Conservation (phyloP, 495 filamentous ascomycete genomes). For the Penicillium verhagenii region DNA sequence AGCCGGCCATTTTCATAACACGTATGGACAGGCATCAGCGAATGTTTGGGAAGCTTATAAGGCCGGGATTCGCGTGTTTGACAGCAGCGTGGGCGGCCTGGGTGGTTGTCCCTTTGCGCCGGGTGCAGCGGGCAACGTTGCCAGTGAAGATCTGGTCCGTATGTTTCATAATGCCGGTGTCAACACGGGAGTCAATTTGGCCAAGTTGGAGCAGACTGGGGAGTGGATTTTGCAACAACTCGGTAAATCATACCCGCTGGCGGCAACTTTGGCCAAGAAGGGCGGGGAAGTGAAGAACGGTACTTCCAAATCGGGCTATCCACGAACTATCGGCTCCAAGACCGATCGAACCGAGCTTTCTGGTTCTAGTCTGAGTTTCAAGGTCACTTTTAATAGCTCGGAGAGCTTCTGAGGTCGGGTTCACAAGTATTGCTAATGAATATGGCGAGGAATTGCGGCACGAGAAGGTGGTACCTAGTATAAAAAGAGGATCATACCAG, state of each 20-base stretch:
- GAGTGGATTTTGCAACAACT: conserved; percentile 40
- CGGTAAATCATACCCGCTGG: conserved; percentile 25
- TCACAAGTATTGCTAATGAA: background rate
- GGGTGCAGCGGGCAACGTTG: conserved; percentile 47
- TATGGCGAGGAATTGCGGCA: background rate
- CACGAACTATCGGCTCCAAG: conserved; percentile 14
- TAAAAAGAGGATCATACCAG: too few relatives aligned
- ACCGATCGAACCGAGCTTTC: conserved; percentile 16
- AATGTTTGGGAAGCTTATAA: conserved; percentile 45
- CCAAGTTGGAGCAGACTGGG: conserved; percentile 30
- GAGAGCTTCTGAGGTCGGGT: conserved; percentile 7
- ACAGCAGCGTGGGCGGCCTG: conserved; percentile 43
- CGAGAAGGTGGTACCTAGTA: too few relatives aligned
- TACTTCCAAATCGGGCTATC: background rate
- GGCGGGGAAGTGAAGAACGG: conserved; percentile 7
- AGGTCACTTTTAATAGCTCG: conserved; percentile 31
- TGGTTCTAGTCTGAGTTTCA: conserved; percentile 28
- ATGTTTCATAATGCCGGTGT: conserved; percentile 42
- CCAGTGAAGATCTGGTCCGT: conserved; percentile 42
- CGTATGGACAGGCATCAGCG: conserved; percentile 41
- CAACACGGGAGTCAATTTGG: conserved; percentile 37
- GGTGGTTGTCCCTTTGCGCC: conserved; percentile 49
- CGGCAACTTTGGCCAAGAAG: conserved; percentile 17
- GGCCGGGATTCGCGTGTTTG: conserved; percentile 42
- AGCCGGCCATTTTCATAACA: conserved; percentile 51